phyloP scores from a whole-genome alignment of 192 early-diverging fungal species.

The Dissophora globulifera region DNA sequence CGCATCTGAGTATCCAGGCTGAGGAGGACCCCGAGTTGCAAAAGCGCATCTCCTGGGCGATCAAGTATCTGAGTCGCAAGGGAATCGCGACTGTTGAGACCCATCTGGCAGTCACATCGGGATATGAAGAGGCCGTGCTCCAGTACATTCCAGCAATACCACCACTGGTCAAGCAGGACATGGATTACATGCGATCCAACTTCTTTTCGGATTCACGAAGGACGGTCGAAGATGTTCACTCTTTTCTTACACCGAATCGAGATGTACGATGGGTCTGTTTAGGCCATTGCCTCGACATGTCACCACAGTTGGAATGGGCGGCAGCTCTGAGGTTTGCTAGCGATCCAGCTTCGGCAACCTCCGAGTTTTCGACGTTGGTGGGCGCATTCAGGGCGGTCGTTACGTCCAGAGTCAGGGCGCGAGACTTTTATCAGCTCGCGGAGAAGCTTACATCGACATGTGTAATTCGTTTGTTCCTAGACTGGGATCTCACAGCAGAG shows the following conservation, averaged over 20 bases:
- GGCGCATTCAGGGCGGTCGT: slow-evolving; percentile 19
- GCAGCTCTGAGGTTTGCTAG: slow-evolving; percentile 14
- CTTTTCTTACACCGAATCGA: slow-evolving; percentile 9
- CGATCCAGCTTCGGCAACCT: slow-evolving; percentile 2
- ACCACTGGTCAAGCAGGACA: slow-evolving; percentile 7
- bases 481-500: slow-evolving; percentile 35
- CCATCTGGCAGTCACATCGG: not conserved
- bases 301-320: not conserved
- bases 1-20: not conserved
- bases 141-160: not conserved
- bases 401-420: slow-evolving; percentile 6
- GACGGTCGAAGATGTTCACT: slow-evolving; percentile 1
- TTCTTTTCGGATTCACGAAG: not conserved
- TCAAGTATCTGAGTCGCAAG: slow-evolving; percentile 10
- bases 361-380: slow-evolving; percentile 8
- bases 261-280: slow-evolving; percentile 26
- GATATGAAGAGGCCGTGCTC: not conserved
- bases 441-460: slow-evolving; percentile 15
- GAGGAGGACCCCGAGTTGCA: slow-evolving; percentile 8
- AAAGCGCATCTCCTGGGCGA: slow-evolving; percentile 5
- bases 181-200: not conserved
- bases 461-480: slow-evolving; percentile 18
- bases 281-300: slow-evolving; percentile 11
- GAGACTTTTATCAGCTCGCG: slow-evolving; percentile 19
- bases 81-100: not conserved